Base-by-base conservation (phyloP, 2,329 filamentous ascomycete genomes). In the Paracamarosporium sp. region DNA sequence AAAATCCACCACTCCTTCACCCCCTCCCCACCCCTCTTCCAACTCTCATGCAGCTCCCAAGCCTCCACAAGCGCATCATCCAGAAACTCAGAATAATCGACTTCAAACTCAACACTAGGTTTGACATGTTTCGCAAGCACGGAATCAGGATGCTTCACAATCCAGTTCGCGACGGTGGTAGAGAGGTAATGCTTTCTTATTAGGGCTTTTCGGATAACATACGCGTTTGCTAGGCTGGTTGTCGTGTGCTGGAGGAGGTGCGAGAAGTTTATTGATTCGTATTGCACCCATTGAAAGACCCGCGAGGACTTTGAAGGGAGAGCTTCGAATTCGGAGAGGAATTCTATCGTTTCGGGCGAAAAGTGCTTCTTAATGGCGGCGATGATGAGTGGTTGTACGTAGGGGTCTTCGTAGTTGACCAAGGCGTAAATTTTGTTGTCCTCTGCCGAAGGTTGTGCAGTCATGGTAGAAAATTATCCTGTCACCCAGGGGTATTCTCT, bases 161-260 rank as follows among this genome's bases (percentile, higher is more conserved):
- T 81, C 92, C 93, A 98, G 72, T 91, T 89, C 45, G 90, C 85
- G 22, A 97, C 86, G 0, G 93, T 97, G 20, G 88, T 87, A 3
- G 90, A 89, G 3, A 99, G 85, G 74, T 95, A 98, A 76, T 99
- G 95, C 78, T 99, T 99, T 57, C 95, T 87, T 68, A 98, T 98
- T 20, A 99, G 83, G 0, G 95, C 95, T 81, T 98, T 98, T 69
- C 95, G 90, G 74, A 98, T 96, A 72, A 97, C 86, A 77, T 97
- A 98, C 71, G 92, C 91, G 78, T 97, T 98, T 66, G 91, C 83
- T 1, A 97, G 81, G 11, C 85, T 86, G 0, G 86, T 87, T 0
- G 77, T 73, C 0, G 90, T 78, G 65, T 92, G 82, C 1, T 81
- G 75, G 56, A 90, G 82, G 17, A 90, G 85, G 68, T 90, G 87